A percentile compares a stretch with the other conserved stretches of the same genome.
phyloP scores from a whole-genome alignment of 1,139 yeast genomes.

The Hyphopichia khmerensis region DNA sequence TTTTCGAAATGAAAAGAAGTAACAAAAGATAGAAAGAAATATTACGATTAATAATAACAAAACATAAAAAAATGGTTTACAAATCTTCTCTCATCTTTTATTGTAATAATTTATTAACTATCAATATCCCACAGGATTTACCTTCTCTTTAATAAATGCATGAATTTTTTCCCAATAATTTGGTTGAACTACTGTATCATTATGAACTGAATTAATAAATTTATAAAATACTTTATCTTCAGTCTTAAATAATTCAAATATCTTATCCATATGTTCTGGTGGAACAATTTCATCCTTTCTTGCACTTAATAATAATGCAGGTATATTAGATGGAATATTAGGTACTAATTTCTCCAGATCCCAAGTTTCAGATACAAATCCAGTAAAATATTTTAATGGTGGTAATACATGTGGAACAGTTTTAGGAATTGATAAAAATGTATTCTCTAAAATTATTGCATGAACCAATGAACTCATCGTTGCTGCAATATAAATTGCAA shows the following conservation, averaged over 20 bases:
- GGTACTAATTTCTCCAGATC: constrained; percentile 66
- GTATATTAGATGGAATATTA: constrained; percentile 52
- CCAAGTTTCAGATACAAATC: constrained; percentile 81
- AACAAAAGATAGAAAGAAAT: too few species aligned
- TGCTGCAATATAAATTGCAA: constrained; percentile 79
- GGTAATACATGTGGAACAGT: constrained; percentile 87
- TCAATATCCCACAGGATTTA: constrained; percentile 40
- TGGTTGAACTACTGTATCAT: constrained; percentile 73
- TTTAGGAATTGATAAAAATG: constrained; percentile 75
- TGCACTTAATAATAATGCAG: constrained; percentile 74
- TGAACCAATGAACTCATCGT: constrained; percentile 46
- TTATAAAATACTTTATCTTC: constrained; percentile 46
- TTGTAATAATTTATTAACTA: background rate
- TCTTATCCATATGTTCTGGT: constrained; percentile 71
- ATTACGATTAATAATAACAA: background rate
- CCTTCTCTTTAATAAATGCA: constrained; percentile 49
- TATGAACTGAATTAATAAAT: constrained; percentile 67
- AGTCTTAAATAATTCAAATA: constrained; percentile 52
- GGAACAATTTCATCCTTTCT: constrained; percentile 88
- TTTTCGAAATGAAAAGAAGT: constrained; percentile 5
- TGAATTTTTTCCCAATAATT: constrained; percentile 72
- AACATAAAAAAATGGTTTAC: background rate
- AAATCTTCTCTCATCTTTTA: too few species aligned
- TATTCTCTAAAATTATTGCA: constrained; percentile 80
- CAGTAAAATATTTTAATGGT: constrained; percentile 52